Conservation (phyloP, 2,329 filamentous ascomycete species). For the Scopulariopsis brevicaulis region DNA sequence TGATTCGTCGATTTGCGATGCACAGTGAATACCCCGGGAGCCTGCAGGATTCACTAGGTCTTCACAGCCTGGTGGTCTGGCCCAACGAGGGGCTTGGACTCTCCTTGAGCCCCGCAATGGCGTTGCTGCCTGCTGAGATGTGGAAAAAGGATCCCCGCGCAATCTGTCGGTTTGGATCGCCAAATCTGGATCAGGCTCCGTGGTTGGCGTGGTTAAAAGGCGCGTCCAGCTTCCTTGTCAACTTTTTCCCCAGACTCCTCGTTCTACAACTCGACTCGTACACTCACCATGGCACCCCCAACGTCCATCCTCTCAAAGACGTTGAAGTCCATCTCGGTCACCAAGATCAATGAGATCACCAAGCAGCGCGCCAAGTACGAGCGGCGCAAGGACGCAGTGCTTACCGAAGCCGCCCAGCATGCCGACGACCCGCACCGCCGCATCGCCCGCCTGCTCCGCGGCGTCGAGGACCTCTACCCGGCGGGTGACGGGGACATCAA, state of each 20-base stretch:
- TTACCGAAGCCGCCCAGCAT: neutral
- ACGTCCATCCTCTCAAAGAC: neutral
- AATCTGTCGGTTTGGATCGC: too few species aligned
- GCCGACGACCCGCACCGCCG: neutral
- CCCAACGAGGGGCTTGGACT: too few species aligned
- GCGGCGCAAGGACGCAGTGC: neutral
- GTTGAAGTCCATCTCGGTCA: neutral
- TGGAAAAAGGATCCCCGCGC: too few species aligned
- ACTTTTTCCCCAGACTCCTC: neutral
- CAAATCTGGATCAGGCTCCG: too few species aligned
- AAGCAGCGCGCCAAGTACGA: neutral
- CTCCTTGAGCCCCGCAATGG: too few species aligned
- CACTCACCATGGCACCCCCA: neutral
- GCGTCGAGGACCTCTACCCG: neutral
- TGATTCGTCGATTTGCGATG: too few species aligned
- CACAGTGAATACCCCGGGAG: too few species aligned
- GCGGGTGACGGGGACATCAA: slow-evolving; percentile 11
- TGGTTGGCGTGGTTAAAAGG: too few species aligned
- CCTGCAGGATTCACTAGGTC: too few species aligned
- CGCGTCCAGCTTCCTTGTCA: too few species aligned
- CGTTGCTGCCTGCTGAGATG: too few species aligned
- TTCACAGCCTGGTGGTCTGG: too few species aligned
- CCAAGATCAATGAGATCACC: neutral
- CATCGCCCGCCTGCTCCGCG: neutral
- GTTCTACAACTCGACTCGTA: neutral